phyloP scores from a whole-genome alignment of 139 green algal species.

The Micractinium sp. region DNA sequence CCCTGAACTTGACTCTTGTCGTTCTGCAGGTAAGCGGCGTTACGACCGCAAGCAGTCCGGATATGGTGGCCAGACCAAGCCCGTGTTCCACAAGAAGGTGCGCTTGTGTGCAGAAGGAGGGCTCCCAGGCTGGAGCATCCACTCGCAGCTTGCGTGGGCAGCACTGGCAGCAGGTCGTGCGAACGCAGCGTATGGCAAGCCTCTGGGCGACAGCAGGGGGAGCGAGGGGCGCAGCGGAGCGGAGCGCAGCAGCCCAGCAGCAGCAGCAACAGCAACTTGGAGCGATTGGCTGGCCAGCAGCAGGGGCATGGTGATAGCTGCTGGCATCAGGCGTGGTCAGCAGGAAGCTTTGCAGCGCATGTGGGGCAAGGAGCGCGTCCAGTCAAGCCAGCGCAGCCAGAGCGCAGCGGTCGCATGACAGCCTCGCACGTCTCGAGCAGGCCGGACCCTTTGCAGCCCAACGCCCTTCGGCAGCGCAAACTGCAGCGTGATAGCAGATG shows the following conservation, averaged over 20 bases:
- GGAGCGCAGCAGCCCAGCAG: neutral
- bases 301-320: neutral
- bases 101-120: neutral
- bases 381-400: too few species aligned
- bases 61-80: conserved; percentile 99
- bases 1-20: neutral
- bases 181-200: neutral
- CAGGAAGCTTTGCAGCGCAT: neutral
- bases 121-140: neutral
- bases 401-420: too few species aligned
- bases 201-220: neutral
- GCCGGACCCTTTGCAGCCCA: neutral
- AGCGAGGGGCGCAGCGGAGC: neutral
- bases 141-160: neutral
- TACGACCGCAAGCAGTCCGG: conserved; percentile 99
- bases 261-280: neutral
- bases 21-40: conserved; percentile 92
- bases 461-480: too few species aligned
- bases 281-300: neutral
- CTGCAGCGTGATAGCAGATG: neutral
- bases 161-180: neutral
- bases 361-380: too few species aligned
- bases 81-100: conserved; percentile 99
- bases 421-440: too few species aligned
- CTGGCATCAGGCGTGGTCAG: neutral